Evolutionary conservation across 345 rosid species (phyloP), one percentile per base, ranked within the genome.

Genomic region (Microthlaspi erraticum): DNA sequence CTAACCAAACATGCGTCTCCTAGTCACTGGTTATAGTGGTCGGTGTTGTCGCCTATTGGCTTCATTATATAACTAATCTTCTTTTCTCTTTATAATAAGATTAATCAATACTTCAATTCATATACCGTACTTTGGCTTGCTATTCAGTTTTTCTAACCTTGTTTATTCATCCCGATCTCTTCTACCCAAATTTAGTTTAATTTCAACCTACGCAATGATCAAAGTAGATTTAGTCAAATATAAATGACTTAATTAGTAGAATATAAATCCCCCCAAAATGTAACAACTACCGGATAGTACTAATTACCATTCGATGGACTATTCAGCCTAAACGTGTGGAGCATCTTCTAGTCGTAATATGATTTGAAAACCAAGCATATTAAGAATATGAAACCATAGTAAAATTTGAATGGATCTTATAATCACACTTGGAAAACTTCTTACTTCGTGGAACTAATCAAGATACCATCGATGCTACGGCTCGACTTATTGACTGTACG

Each of bases 1-100:
- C 44, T 41, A 42, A 32, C 80, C 79, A 79, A 83, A 87, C 86
- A 87, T 86, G 80, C 82, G 87, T 83, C 84, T 63, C 43, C 52
- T 59, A 68, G 34, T 78, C 74, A 84, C 78, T 87, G 91, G 93
- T 79, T 70, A 63, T 38, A 52, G 56, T 70, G 87, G 88, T 70
- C 93, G 89, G 93, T 82, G 88, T 59, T 73, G 77, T 68, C 59
- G 48, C 64, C 71, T 70, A 57, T 43, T 73, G 45, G 48, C 46
- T 38, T 26, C 29, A 26, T 26, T 2, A 26, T 2, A 52, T 51
- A 32, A 14, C 5, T 43, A 8, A 41, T 52, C 56, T 45, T 16
- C 10, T 58, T 58, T 41, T 55, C 53, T 49, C 18, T 2, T 58
- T 56, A 37, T 1, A 13, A 7, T n/a, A 57, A 57, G 44, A 13